Base-by-base conservation (phyloP, 495 filamentous ascomycete species). In the Friedmanniomyces simplex region DNA sequence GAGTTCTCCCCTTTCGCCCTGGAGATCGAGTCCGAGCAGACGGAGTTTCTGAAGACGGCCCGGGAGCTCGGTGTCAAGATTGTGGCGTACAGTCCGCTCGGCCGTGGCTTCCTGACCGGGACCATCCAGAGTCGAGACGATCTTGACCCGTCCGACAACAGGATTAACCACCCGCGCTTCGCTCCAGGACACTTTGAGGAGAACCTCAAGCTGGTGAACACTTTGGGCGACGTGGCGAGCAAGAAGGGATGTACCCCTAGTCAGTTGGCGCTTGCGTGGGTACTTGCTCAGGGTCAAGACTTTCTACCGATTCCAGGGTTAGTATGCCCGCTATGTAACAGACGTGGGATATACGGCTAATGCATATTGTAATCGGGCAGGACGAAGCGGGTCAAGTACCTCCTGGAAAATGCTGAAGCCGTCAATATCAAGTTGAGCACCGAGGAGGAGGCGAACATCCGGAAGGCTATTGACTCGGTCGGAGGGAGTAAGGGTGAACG, bases 191-290 rank as follows among this genome's bases (percentile, higher is more conserved):
- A 83, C 57, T 76, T 77, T 47, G 69, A 68, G 3, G 67, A 72
- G 37, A 82, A 81, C 54, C 50, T 77, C 37, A 63, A 84, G 69
- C 79, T 96, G 10, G 82, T 85, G 30, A 63, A 76, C 5, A 77
- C 81, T 54, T 72, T 96, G 26, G 74, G 82, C 55, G 75, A 76
- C 34, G 63, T 95, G 50, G 88, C 89, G 1, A 64, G 71, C 57
- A 72, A 76, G 58, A 95, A 91, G 74, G 80, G 80, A 14, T 80
- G 79, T 60, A 69, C 56, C 10, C 41, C 63, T 11, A 57, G 63
- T 7, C 63, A 55, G 47, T 77, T 46, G 71, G 77, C 7, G 64
- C 69, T 25, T 32, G 67, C 47, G 64, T 80, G 60, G 37, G 68
- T 56, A 2, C 48, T 82, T 8, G 79, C 79, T 1, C 62, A 83